phyloP scores from a whole-genome alignment of 208 protist species.

The Porcisia hertigi region DNA sequence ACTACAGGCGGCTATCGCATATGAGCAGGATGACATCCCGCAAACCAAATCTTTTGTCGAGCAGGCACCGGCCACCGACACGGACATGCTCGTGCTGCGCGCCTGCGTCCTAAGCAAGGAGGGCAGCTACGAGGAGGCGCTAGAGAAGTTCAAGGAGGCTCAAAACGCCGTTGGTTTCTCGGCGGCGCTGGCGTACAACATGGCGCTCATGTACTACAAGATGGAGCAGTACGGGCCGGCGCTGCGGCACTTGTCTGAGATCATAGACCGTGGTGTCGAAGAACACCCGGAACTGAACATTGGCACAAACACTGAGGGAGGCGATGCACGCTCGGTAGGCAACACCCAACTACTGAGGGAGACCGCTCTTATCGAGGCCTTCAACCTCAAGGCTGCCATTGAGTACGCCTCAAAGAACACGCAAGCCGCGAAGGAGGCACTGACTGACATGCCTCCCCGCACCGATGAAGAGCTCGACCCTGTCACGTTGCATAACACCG shows the following conservation, averaged over 20 bases:
- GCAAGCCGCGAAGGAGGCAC: constrained; percentile 91
- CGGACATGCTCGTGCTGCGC: constrained; percentile 86
- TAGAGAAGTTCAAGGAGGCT: constrained; percentile 93
- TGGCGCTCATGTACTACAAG: constrained; percentile 95
- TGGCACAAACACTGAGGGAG: constrained; percentile 91
- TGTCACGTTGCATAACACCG: constrained; percentile 98
- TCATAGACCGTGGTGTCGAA: constrained; percentile 95
- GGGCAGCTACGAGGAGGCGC: constrained; percentile 93
- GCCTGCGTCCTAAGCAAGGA: constrained; percentile 93
- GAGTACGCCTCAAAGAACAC: constrained; percentile 94
- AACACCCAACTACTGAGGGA: constrained; percentile 96
- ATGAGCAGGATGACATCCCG: constrained; percentile 92
- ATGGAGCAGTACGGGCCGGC: constrained; percentile 95
- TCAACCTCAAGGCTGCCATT: constrained; percentile 98
- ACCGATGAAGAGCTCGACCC: constrained; percentile 96
- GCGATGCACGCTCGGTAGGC: constrained; percentile 94
- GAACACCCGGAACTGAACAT: constrained; percentile 96
- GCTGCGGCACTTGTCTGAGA: constrained; percentile 94
- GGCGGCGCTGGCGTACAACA: constrained; percentile 95
- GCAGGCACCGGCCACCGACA: constrained; percentile 78
- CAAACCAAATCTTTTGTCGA: constrained; percentile 92
- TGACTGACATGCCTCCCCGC: constrained; percentile 97
- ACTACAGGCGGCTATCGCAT: constrained; percentile 92
- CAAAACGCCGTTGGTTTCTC: constrained; percentile 89
- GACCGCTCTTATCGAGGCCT: constrained; percentile 96